phyloP scores from a whole-genome alignment of 2,329 filamentous ascomycete species.

The Acephala macrosclerotiorum region DNA sequence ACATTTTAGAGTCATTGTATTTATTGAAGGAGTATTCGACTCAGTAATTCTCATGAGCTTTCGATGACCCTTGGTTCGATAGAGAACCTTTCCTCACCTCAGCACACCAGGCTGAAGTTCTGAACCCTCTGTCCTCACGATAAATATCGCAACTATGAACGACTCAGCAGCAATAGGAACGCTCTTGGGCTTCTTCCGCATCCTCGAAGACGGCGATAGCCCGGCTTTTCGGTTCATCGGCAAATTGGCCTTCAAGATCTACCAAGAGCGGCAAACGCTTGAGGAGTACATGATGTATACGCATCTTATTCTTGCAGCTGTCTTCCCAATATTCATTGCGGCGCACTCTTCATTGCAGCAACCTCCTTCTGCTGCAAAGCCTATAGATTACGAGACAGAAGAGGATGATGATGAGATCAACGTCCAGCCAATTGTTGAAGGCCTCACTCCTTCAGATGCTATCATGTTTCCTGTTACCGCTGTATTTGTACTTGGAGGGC shows the following conservation, averaged over 20 bases:
- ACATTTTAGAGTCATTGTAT: neutral
- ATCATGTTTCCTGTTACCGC: slow-evolving; percentile 85
- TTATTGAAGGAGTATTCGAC: neutral
- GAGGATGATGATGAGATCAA: slow-evolving; percentile 60
- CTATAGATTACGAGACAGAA: slow-evolving; percentile 56
- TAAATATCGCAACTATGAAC: neutral
- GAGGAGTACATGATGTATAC: slow-evolving; percentile 40
- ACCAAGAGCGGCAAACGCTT: slow-evolving; percentile 25
- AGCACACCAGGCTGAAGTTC: neutral
- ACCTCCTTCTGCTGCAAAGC: slow-evolving; percentile 76
- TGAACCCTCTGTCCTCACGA: neutral
- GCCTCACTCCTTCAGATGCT: slow-evolving; percentile 78
- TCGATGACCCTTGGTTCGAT: neutral
- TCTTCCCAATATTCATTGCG: slow-evolving; percentile 85
- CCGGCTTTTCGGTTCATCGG: slow-evolving; percentile 37
- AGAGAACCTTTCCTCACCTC: neutral
- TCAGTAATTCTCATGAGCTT: neutral
- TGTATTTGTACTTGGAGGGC: slow-evolving; percentile 71
- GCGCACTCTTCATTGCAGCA: slow-evolving; percentile 85
- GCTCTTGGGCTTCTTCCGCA: slow-evolving; percentile 24
- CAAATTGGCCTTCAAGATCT: slow-evolving; percentile 34
- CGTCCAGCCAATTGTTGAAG: slow-evolving; percentile 69
- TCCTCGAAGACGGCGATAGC: slow-evolving; percentile 31
- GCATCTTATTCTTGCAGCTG: slow-evolving; percentile 71
- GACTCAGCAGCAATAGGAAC: slow-evolving; percentile 26